Conservation (phyloP, 2,329 filamentous ascomycete genomes). For the Coleophoma cylindrospora region DNA sequence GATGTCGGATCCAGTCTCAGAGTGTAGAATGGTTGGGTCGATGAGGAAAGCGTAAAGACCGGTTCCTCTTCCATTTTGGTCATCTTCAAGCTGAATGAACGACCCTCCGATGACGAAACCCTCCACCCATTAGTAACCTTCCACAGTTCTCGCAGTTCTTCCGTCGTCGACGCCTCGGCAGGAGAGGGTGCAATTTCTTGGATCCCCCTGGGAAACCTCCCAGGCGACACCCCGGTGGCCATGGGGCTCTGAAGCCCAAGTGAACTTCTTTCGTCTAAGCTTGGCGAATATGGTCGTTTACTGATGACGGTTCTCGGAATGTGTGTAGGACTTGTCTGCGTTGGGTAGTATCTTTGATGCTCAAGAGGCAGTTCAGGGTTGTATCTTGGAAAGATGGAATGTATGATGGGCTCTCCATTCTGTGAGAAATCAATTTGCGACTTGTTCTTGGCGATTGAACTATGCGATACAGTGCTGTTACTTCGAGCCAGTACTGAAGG, state of each 20-base stretch:
- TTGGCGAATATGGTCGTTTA: slow-evolving; percentile 52
- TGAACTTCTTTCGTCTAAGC: slow-evolving; percentile 18
- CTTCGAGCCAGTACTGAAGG: slow-evolving; percentile 43
- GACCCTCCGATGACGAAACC: slow-evolving; percentile 52
- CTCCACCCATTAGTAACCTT: slow-evolving; percentile 66
- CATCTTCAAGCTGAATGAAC: slow-evolving; percentile 54
- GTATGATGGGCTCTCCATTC: slow-evolving; percentile 39
- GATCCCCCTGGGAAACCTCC: slow-evolving; percentile 20
- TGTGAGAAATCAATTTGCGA: slow-evolving; percentile 24
- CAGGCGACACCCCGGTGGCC: slow-evolving; percentile 16
- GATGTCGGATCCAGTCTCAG: slow-evolving; percentile 60
- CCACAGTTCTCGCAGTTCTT: slow-evolving; percentile 62
- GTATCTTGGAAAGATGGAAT: slow-evolving; percentile 74
- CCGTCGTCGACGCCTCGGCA: slow-evolving; percentile 33
- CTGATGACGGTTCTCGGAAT: slow-evolving; percentile 63
- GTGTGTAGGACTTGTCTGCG: slow-evolving; percentile 56
- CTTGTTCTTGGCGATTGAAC: slow-evolving; percentile 50
- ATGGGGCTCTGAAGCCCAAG: slow-evolving; percentile 22
- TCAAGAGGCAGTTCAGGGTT: slow-evolving; percentile 62
- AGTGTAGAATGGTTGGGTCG: slow-evolving; percentile 61
- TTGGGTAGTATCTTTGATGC: slow-evolving; percentile 67
- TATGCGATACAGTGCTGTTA: slow-evolving; percentile 44
- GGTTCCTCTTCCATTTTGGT: slow-evolving; percentile 54
- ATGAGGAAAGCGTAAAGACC: slow-evolving; percentile 61
- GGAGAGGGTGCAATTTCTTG: slow-evolving; percentile 17